A percentile compares a stretch with the other conserved stretches of the same genome.
These are phyloP conservation scores for Crithidia fasciculata DNA, from an alignment of 208 protist species.

Conservation along the genomic window DNA sequence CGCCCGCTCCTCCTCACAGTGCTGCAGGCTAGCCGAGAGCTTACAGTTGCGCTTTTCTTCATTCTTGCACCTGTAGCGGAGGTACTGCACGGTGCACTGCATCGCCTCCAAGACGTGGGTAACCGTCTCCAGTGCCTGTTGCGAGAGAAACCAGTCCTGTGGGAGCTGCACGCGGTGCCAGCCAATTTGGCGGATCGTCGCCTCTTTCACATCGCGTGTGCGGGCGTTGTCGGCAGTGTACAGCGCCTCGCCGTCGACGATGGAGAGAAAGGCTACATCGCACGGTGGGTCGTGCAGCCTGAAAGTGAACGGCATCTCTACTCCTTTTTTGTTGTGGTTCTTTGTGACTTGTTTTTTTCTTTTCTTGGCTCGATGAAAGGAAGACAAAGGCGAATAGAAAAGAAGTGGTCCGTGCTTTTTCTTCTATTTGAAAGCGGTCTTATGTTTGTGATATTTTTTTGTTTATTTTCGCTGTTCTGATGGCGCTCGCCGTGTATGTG, in stretches of 20 bases:
- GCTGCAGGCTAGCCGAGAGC: constrained; percentile 19
- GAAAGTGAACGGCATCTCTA: constrained; percentile 68
- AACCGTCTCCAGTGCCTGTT: constrained; percentile 32
- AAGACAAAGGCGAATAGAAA: too few species aligned
- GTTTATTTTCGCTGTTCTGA: too few species aligned
- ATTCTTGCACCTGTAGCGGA: constrained; percentile 30
- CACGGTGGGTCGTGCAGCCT: constrained; percentile 55
- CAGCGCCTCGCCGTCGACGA: constrained; percentile 67
- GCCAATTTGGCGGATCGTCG: constrained; percentile 71
- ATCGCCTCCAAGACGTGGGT: constrained; percentile 51
- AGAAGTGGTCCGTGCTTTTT: too few species aligned
- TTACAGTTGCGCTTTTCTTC: constrained; percentile 30
- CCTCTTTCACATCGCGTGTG: constrained; percentile 46
- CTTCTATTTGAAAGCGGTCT: too few species aligned
- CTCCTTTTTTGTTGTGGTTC: neutral
- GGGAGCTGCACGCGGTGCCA: constrained; percentile 62
- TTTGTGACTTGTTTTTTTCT: neutral
- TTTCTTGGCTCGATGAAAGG: too few species aligned
- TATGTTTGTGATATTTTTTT: too few species aligned
- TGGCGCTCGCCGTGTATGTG: too few species aligned
- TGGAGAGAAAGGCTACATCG: constrained; percentile 72
- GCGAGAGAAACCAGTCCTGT: constrained; percentile 72
- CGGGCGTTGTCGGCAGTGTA: constrained; percentile 52
- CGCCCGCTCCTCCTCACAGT: constrained; percentile 51
- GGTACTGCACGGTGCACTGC: constrained; percentile 87